Percentiles rank a stretch among this genome's conserved stretches.
phyloP scores from a whole-genome alignment of 2,329 filamentous ascomycete species.

The Cytospora leucostoma region DNA sequence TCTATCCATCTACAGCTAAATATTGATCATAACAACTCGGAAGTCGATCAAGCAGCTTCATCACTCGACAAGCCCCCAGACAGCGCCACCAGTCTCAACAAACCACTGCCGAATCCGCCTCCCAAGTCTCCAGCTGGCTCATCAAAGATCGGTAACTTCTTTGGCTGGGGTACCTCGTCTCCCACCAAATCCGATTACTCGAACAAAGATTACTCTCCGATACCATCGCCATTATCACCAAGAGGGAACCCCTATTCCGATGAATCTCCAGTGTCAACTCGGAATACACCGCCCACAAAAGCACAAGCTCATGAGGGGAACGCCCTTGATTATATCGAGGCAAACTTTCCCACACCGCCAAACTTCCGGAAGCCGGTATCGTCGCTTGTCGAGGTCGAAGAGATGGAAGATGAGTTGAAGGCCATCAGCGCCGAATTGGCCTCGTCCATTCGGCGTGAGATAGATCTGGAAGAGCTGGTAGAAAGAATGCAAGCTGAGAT shows the following conservation, averaged over 20 bases:
- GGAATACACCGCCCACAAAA: slow-evolving; percentile 43
- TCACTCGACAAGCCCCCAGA: slow-evolving; percentile 30
- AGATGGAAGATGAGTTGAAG: slow-evolving; percentile 91
- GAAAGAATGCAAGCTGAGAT: slow-evolving; percentile 83
- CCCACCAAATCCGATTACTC: slow-evolving; percentile 52
- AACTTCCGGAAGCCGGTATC: slow-evolving; percentile 37
- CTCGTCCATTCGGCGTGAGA: slow-evolving; percentile 88
- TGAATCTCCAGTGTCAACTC: slow-evolving; percentile 44
- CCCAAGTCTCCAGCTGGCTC: slow-evolving; percentile 53
- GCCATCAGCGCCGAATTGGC: slow-evolving; percentile 93
- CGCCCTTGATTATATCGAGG: slow-evolving; percentile 53
- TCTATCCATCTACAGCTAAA: slow-evolving; percentile 55
- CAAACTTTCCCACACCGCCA: slow-evolving; percentile 53
- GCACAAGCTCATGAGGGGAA: slow-evolving; percentile 45
- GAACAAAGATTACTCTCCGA: slow-evolving; percentile 48
- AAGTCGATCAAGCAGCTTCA: slow-evolving; percentile 31
- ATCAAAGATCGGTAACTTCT: slow-evolving; percentile 53
- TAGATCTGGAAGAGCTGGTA: slow-evolving; percentile 93
- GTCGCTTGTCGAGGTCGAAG: slow-evolving; percentile 64
- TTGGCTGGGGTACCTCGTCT: slow-evolving; percentile 54
- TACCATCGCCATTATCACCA: slow-evolving; percentile 54
- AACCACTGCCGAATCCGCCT: slow-evolving; percentile 57
- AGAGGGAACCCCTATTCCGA: slow-evolving; percentile 42
- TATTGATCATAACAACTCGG: slow-evolving; percentile 46
- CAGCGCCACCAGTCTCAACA: slow-evolving; percentile 45